These are phyloP conservation scores for Leccinum subrobustum DNA, from an alignment of 1,284 basidiomycete genomes.

Conservation along the genomic window DNA sequence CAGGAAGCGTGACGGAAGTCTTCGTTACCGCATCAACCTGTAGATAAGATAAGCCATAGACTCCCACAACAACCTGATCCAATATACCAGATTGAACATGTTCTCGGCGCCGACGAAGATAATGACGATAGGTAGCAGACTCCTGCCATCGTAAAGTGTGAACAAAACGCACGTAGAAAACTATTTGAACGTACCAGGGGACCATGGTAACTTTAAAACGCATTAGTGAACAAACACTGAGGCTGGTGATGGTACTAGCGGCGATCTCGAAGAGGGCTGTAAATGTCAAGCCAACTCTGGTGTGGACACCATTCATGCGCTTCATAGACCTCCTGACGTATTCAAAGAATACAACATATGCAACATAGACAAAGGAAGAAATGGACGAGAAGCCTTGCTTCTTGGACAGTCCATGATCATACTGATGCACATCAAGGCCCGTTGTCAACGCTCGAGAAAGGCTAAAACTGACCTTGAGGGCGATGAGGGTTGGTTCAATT, in stretches of 20 bases:
- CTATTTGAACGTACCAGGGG: slow-evolving; percentile 59
- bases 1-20: slow-evolving; percentile 86
- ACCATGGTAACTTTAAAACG: slow-evolving; percentile 86
- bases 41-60: slow-evolving; percentile 4
- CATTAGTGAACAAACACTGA: slow-evolving; percentile 86
- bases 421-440: slow-evolving; percentile 38
- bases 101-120: slow-evolving; percentile 96
- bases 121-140: slow-evolving; percentile 89
- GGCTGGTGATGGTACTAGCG: slow-evolving; percentile 89
- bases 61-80: slow-evolving; percentile 6
- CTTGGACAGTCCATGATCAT: slow-evolving; percentile 45
- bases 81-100: slow-evolving; percentile 87
- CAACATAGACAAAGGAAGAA: slow-evolving; percentile 71
- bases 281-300: slow-evolving; percentile 87
- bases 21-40: slow-evolving; percentile 88
- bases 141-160: slow-evolving; percentile 44
- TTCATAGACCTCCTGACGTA: slow-evolving; percentile 81
- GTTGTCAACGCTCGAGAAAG: slow-evolving; percentile 1
- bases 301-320: slow-evolving; percentile 84
- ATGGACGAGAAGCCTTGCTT: slow-evolving; percentile 54
- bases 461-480: slow-evolving; percentile 57
- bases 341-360: slow-evolving; percentile 77
- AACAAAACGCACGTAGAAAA: slow-evolving; percentile 4
- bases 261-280: slow-evolving; percentile 90
- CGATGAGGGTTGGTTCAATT: slow-evolving; percentile 63